Conservation (phyloP, 768 basidiomycete species). For the Pluteus cervinus region DNA sequence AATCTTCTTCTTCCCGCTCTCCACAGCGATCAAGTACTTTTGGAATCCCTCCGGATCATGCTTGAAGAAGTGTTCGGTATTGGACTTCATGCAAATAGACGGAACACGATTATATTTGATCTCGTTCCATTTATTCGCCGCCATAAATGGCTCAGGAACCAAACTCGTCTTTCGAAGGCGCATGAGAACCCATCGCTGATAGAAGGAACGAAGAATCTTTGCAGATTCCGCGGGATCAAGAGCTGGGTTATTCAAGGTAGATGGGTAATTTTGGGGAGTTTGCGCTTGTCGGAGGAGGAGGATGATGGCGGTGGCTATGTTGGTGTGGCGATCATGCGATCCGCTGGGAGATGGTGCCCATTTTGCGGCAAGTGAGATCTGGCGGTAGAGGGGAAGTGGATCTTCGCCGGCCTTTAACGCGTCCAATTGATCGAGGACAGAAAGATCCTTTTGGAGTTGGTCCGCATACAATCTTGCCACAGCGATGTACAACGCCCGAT, state of each 20-base stretch:
- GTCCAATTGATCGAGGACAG: slow-evolving; percentile 28
- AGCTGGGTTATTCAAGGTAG: slow-evolving; percentile 23
- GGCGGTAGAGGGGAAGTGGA: slow-evolving; percentile 25
- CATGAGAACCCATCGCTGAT: slow-evolving; percentile 53
- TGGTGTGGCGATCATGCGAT: slow-evolving; percentile 58
- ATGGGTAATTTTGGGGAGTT: slow-evolving; percentile 20
- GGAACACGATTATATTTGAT: slow-evolving; percentile 56
- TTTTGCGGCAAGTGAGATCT: slow-evolving; percentile 56
- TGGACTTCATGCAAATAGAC: slow-evolving; percentile 55
- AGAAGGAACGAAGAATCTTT: slow-evolving; percentile 45
- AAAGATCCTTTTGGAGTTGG: slow-evolving; percentile 43
- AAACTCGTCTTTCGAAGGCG: slow-evolving; percentile 41
- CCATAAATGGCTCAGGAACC: slow-evolving; percentile 61
- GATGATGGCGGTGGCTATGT: slow-evolving; percentile 59
- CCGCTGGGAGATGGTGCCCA: slow-evolving; percentile 62
- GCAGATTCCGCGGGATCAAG: slow-evolving; percentile 23
- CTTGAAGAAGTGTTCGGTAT: slow-evolving; percentile 45
- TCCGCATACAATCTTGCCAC: slow-evolving; percentile 56
- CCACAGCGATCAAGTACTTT: slow-evolving; percentile 50
- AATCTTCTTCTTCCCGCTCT: slow-evolving; percentile 47
- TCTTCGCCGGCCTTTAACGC: slow-evolving; percentile 24
- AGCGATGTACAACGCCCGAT: slow-evolving; percentile 56
- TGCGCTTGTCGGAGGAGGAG: slow-evolving; percentile 41
- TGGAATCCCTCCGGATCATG: slow-evolving; percentile 59
- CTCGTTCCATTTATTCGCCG: slow-evolving; percentile 48